Evolutionary conservation across 2,329 filamentous ascomycete species (phyloP).

Genomic region (Ceratocystis diversiconidia): DNA sequence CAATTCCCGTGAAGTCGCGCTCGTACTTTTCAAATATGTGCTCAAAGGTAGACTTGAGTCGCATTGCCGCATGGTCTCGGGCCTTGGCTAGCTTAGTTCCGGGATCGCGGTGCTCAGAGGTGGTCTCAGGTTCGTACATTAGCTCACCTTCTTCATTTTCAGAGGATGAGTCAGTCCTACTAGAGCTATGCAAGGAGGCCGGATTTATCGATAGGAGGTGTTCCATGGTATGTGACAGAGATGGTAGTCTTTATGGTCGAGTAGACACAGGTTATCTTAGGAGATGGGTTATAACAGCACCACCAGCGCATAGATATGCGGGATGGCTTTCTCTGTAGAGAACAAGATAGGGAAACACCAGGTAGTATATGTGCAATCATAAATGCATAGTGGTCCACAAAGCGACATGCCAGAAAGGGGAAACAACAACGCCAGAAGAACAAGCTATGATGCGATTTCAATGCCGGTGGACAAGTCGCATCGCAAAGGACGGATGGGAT

Average conservation of each 20-base stretch:
- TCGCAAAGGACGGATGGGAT: background rate
- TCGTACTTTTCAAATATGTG: conserved; percentile 80
- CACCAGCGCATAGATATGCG: background rate
- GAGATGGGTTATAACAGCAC: background rate
- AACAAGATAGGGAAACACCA: background rate
- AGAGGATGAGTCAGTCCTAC: conserved; percentile 19
- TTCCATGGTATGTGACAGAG: conserved; percentile 2
- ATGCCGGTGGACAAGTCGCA: background rate
- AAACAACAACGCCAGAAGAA: background rate
- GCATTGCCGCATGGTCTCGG: conserved; percentile 51
- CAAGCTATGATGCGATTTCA: background rate
- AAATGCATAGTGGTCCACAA: background rate
- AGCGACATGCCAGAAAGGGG: background rate
- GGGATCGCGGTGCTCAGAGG: conserved; percentile 36
- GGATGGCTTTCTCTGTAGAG: background rate
- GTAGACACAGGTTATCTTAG: background rate
- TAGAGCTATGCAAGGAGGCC: background rate
- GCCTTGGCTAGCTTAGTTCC: conserved; percentile 45
- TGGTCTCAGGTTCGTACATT: conserved; percentile 33
- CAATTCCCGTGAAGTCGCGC: conserved; percentile 66
- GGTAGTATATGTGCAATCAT: background rate
- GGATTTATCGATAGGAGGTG: background rate
- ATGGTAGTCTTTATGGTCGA: background rate
- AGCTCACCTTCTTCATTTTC: conserved; percentile 36
- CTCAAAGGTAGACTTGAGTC: conserved; percentile 73